phyloP scores from a whole-genome alignment of 345 rosid species.

The Populus euphratica region DNA sequence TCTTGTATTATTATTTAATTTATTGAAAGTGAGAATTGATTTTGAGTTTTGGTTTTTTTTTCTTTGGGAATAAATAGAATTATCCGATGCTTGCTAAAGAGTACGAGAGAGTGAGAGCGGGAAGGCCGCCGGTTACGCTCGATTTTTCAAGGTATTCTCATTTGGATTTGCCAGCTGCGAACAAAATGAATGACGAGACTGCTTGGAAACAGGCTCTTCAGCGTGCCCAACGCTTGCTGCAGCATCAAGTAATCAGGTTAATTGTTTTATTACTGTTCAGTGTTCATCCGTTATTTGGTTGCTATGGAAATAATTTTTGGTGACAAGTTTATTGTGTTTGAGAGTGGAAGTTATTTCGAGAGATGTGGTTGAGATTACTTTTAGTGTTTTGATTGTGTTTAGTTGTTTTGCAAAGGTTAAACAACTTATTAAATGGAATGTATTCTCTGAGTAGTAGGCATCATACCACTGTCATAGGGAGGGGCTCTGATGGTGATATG shows the following conservation, averaged over 20 bases:
- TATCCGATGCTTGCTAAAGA: conserved; percentile 85
- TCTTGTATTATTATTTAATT: background rate
- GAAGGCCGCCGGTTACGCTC: conserved; percentile 74
- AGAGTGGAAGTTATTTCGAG: too few species aligned
- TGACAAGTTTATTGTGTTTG: too few species aligned
- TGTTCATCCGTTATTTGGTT: too few species aligned
- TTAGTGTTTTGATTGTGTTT: too few species aligned
- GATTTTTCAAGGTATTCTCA: conserved; percentile 70
- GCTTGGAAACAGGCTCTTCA: conserved; percentile 87
- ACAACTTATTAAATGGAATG: too few species aligned
- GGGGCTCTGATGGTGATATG: too few species aligned
- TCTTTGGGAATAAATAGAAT: conserved; percentile 39
- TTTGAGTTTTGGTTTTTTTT: background rate
- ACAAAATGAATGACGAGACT: conserved; percentile 72
- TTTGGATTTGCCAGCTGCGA: conserved; percentile 55
- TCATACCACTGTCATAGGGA: too few species aligned
- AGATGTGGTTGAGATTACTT: too few species aligned
- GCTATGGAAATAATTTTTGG: too few species aligned
- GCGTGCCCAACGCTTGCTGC: conserved; percentile 71
- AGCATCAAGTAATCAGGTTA: conserved; percentile 75
- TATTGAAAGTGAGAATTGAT: background rate
- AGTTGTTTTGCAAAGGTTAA: too few species aligned
- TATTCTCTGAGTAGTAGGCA: too few species aligned
- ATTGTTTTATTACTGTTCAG: too few species aligned
- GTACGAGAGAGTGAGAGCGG: conserved; percentile 88